These are phyloP conservation scores for Trichoderma parareesei DNA, from an alignment of 495 filamentous ascomycete genomes.

Conservation along the genomic window DNA sequence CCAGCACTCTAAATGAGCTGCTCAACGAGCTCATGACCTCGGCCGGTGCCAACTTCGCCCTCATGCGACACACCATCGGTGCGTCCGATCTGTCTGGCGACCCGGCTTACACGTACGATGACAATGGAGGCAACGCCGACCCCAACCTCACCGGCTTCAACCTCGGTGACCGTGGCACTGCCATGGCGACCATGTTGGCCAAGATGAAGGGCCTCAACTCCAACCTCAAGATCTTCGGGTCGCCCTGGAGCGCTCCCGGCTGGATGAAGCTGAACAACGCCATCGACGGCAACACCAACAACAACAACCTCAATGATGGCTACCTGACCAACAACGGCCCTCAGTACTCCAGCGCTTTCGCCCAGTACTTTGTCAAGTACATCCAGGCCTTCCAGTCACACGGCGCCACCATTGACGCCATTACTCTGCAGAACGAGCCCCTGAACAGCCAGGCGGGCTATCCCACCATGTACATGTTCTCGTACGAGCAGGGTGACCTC, in stretches of 20 bases:
- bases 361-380: constrained; percentile 50
- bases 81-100: constrained; percentile 44
- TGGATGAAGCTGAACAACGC: constrained; percentile 53
- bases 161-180: constrained; percentile 40
- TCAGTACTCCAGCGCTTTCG: constrained; percentile 27
- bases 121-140: constrained; percentile 33
- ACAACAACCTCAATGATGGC: constrained; percentile 43
- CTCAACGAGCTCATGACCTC: constrained; percentile 40
- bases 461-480: constrained; percentile 47
- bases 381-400: constrained; percentile 39
- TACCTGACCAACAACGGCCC: constrained; percentile 22
- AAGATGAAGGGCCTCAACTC: constrained; percentile 32
- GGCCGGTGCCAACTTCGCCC: constrained; percentile 38
- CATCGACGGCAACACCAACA: constrained; percentile 22
- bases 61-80: constrained; percentile 49
- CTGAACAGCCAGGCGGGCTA: constrained; percentile 45
- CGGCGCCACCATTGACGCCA: constrained; percentile 42
- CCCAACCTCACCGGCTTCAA: constrained; percentile 33
- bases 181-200: constrained; percentile 43
- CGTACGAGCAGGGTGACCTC: constrained; percentile 38
- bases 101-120: constrained; percentile 47
- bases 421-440: constrained; percentile 52
- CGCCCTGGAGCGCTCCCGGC: constrained; percentile 46
- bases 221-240: constrained; percentile 36
- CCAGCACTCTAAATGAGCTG: constrained; percentile 30